Base-by-base conservation (phyloP, 148 eudicot species). In the Rhododendron griersonianum region DNA sequence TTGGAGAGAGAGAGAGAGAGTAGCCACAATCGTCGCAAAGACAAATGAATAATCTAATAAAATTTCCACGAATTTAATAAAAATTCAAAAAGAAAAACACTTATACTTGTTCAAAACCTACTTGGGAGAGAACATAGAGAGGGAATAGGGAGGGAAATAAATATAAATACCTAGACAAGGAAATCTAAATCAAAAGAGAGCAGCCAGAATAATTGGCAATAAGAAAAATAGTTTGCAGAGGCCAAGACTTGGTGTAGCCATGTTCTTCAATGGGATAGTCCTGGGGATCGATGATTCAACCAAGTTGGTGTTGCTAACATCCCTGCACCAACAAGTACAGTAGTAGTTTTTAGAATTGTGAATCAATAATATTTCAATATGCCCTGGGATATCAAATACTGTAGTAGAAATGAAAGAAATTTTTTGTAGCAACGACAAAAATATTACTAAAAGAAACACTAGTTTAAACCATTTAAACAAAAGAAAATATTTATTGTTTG, bases 231-330 rank as follows among this genome's bases (percentile, higher is more conserved):
- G 37, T 16, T 37, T 37, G 45, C 18, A 14, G 44, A 35, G 39
- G 35, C 77, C 77, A 30, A 11, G 16, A 13, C 21, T 55, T 55
- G 19, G 39, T 71, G 77, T 30, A 0, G 19, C 41, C 39, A 71
- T 71, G 77, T 30, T 71, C 77, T 71, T 71, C 19, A 13, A 25
- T 8, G 37, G 50, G 50, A 10, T 47, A 47, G 91, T 85, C 48
- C 94, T 90, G 73, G 98, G 96, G 86, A 91, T 93, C 51, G 94
- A 1, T 21, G 10, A 87, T 88, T 96, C 98, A 75, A 94, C 93
- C 87, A 95, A 78, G 61, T 93, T 87, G 91, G 94, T 95, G 91
- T 82, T 87, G 21, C 92, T 89, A 50, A 94, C 90, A 86, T 94
- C 90, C 80, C 95, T 93, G 91, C 44, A 41, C 44, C 44, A 73